phyloP scores from a whole-genome alignment of 192 early-diverging fungal genomes.

The Coemansia sp. region DNA sequence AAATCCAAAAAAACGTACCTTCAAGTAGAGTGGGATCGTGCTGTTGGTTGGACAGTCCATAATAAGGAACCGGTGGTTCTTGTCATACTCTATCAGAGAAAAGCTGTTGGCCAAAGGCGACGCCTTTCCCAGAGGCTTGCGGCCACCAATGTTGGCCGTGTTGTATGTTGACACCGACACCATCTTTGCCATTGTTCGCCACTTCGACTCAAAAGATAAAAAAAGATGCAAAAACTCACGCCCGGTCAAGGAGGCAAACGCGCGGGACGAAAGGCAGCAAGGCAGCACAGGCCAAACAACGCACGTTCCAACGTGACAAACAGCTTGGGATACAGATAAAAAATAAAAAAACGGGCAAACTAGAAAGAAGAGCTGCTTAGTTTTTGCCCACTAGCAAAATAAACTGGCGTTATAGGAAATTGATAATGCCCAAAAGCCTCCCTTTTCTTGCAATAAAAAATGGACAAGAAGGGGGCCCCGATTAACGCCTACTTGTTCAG shows the following conservation, averaged over 20 bases:
- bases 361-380: not conserved
- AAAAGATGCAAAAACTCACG: not conserved
- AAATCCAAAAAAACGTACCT: constrained; percentile 27
- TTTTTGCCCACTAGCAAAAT: not conserved
- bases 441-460: not conserved
- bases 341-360: not conserved
- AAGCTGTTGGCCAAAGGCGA: constrained; percentile 50
- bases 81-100: constrained; percentile 52
- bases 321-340: not conserved
- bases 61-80: constrained; percentile 78
- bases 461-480: too few species aligned
- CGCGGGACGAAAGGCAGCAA: constrained; percentile 2
- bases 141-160: constrained; percentile 30
- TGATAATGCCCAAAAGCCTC: not conserved
- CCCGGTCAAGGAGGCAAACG: constrained; percentile 1
- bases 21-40: constrained; percentile 72
- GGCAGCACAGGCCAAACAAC: constrained; percentile 6
- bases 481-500: not conserved
- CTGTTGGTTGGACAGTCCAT: constrained; percentile 88
- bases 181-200: constrained; percentile 36
- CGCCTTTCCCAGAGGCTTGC: constrained; percentile 50
- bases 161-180: constrained; percentile 48
- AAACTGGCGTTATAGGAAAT: not conserved
- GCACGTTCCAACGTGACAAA: not conserved
- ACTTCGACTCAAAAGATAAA: not conserved